A percentile compares a stretch with the other conserved stretches of the same genome.
phyloP scores from a whole-genome alignment of 352 stramenopile genomes.

The Phytophthora brassicae region DNA sequence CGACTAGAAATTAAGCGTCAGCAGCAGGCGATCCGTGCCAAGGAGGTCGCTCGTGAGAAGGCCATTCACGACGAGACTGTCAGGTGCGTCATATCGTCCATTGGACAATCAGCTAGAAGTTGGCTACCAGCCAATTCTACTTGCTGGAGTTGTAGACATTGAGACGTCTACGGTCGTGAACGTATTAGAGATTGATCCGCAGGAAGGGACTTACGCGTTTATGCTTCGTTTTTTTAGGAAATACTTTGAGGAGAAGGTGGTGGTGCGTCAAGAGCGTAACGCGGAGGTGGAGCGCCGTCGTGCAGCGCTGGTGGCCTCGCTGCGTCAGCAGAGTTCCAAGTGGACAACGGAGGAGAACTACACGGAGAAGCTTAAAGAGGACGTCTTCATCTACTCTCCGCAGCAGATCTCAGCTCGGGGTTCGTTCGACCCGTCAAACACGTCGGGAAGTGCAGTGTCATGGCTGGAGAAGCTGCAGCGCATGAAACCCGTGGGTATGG shows the following conservation, averaged over 20 bases:
- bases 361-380: constrained; percentile 79
- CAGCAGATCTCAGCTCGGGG: constrained; percentile 66
- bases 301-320: constrained; percentile 56
- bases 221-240: constrained; percentile 45
- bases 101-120: not conserved
- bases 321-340: constrained; percentile 60
- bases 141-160: not conserved
- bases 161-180: not conserved
- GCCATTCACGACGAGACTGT: constrained; percentile 77
- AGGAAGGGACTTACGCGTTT: too few relatives aligned
- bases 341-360: constrained; percentile 81
- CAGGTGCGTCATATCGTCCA: constrained; percentile 34
- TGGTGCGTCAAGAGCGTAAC: constrained; percentile 63
- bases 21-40: constrained; percentile 79
- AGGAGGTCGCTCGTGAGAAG: constrained; percentile 82
- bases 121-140: not conserved
- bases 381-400: constrained; percentile 85
- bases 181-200: too few relatives aligned
- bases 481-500: constrained; percentile 76
- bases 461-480: constrained; percentile 88
- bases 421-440: constrained; percentile 67
- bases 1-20: constrained; percentile 88
- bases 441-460: constrained; percentile 72
- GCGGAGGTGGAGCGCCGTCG: constrained; percentile 69
- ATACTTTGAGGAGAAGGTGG: constrained; percentile 82